Evolutionary conservation across 2,329 filamentous ascomycete species (phyloP).

Genomic region (Trichoderma atroviride): DNA sequence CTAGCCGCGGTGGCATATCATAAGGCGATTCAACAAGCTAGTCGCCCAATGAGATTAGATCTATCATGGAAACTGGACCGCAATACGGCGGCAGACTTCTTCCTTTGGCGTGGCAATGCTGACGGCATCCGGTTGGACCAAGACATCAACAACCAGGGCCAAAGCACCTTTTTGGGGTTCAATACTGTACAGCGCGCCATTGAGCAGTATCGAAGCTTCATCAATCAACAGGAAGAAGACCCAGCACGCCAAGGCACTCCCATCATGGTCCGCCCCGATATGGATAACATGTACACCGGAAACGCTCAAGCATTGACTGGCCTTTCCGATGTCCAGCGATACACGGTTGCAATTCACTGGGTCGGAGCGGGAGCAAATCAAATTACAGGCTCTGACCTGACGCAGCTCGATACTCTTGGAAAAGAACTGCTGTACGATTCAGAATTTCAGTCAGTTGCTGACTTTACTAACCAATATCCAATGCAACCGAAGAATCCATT

Average conservation of each 20-base stretch:
- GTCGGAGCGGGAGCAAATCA: constrained; percentile 11
- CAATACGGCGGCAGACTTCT: constrained; percentile 7
- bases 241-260: constrained; percentile 11
- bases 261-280: constrained; percentile 16
- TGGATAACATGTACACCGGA: constrained; percentile 19
- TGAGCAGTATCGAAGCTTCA: constrained; percentile 19
- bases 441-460: constrained; percentile 5
- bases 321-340: constrained; percentile 11
- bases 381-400: constrained; percentile 9
- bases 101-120: constrained; percentile 17
- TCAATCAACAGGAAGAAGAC: constrained; percentile 20
- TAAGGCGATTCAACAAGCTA: constrained; percentile 18
- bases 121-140: constrained; percentile 14
- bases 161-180: constrained; percentile 3
- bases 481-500: constrained; percentile 20
- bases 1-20: constrained; percentile 15
- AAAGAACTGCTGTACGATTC: constrained; percentile 1
- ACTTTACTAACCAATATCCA: constrained; percentile 5
- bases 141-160: constrained; percentile 3
- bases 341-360: constrained; percentile 22
- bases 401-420: constrained; percentile 13
- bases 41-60: constrained; percentile 17
- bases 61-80: constrained; percentile 17
- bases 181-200: constrained; percentile 12
- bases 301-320: constrained; percentile 8